These are phyloP conservation scores for Sporothrix pseudoabietina DNA, from an alignment of 2,329 filamentous ascomycete species.

Conservation along the genomic window DNA sequence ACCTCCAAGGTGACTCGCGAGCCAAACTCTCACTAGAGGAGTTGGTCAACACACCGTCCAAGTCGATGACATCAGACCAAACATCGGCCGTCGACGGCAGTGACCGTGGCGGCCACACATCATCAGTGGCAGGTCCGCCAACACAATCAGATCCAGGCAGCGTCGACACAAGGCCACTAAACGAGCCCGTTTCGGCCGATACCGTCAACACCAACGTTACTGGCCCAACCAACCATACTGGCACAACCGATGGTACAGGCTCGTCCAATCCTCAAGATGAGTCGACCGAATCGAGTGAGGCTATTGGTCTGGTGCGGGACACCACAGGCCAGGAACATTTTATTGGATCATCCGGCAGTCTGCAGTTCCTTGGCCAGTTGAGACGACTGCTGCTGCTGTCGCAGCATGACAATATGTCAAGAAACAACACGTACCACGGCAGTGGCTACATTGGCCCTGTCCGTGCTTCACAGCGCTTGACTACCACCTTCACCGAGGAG, in stretches of 20 bases:
- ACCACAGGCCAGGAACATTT: constrained; percentile 44
- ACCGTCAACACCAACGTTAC: neutral
- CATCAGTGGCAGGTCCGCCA: neutral
- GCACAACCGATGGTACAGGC: neutral
- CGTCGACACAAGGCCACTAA: neutral
- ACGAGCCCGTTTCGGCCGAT: neutral
- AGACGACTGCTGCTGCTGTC: constrained; percentile 40
- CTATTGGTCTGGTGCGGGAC: constrained; percentile 40
- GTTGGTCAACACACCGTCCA: constrained; percentile 21
- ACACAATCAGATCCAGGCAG: neutral
- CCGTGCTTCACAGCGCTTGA: neutral
- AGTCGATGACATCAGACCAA: constrained; percentile 8
- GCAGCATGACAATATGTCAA: neutral
- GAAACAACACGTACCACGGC: constrained; percentile 17
- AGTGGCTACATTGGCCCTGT: neutral
- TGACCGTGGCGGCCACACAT: neutral
- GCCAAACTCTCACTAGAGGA: neutral
- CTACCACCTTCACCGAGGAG: constrained; percentile 36
- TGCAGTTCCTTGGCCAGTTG: constrained; percentile 44
- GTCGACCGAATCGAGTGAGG: constrained; percentile 17
- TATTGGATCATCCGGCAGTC: constrained; percentile 44
- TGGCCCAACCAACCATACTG: neutral
- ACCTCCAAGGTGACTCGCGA: constrained; percentile 31
- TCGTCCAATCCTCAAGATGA: constrained; percentile 8
- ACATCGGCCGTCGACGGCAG: neutral